Evolutionary conservation across 371 early-diverging fungal genomes (phyloP), one percentile per base, ranked within the genome.

Genomic region (Rhizopus delemar): DNA sequence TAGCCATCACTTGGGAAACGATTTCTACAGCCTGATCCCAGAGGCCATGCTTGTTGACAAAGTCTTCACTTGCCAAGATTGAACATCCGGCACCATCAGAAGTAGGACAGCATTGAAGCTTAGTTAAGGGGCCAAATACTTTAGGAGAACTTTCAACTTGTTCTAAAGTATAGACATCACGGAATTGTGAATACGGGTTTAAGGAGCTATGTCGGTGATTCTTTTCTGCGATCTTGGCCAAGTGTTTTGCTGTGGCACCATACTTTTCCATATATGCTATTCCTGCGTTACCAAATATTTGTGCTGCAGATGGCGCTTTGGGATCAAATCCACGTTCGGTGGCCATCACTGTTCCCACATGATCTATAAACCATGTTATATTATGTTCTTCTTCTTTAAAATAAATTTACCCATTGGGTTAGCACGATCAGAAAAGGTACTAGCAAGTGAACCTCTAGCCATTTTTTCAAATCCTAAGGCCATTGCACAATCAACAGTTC

Each of bases 401-500:
- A 22, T 8, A 43, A 51, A 15, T 55, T 69, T 72, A 78, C 77
- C 88, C 49, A 87, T 41, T 12, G 90, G 90, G 59, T 82, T 81
- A 54, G 85, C 84, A 22, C 90, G 84, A 60, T 91, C 90, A 38
- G 70, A 57, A 51, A 77, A 90, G 34, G 70, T 73, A 34, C 80
- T 73, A 9, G 73, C 64, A 9, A 91, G 73, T 11, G 89, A 86
- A 3, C 84, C 84, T 61, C 69, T 58, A 11, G 73, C 76, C 92
- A 91, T 92, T 66, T 85, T 86, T 60, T 92, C 90, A 63, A 92
- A 92, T 7, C 90, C 90, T 38, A 92, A 79, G 4, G 91, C 90
- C 74, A 90, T 73, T 57, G 86, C 88, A 68, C 88, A 89, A 28
- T 90, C 88, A n/a, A 73, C 85, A 38, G 70, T 59, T 12, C 92